Evolutionary conservation across 108 stramenopile genomes (phyloP).

Genomic region (Stephanodiscus minutulus): DNA sequence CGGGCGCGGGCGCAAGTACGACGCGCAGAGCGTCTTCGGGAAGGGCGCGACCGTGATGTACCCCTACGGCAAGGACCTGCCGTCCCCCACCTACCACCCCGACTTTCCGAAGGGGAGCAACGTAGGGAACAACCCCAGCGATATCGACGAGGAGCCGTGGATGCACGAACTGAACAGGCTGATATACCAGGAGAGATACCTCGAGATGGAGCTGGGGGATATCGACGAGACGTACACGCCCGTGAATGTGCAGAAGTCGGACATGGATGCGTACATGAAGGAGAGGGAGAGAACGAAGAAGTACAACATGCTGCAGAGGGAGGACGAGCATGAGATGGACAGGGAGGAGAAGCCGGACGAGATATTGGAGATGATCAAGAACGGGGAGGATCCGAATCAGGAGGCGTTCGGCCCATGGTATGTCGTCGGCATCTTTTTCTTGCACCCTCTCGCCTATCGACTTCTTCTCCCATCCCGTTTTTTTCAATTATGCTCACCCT

Average conservation of each 20-base stretch:
- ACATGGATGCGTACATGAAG: slow-evolving; percentile 43
- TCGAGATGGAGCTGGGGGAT: slow-evolving; percentile 42
- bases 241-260: slow-evolving; percentile 38
- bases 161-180: slow-evolving; percentile 39
- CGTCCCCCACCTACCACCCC: slow-evolving; percentile 39
- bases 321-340: slow-evolving; percentile 41
- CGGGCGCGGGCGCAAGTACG: slow-evolving; percentile 44
- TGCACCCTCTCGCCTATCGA: not conserved
- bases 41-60: slow-evolving; percentile 25
- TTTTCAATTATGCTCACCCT: not conserved
- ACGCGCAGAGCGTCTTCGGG: slow-evolving; percentile 56
- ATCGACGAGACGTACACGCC: slow-evolving; percentile 32
- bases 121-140: slow-evolving; percentile 38
- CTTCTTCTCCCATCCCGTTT: not conserved
- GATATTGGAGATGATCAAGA: slow-evolving; percentile 53
- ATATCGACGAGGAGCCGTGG: slow-evolving; percentile 45
- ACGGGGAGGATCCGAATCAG: slow-evolving; percentile 52
- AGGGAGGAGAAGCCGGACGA: slow-evolving; percentile 51
- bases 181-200: slow-evolving; percentile 45
- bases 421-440: not conserved
- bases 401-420: slow-evolving; percentile 53
- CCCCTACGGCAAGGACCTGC: slow-evolving; percentile 34
- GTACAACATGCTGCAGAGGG: slow-evolving; percentile 32
- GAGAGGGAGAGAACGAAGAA: slow-evolving; percentile 39
- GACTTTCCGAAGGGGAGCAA: slow-evolving; percentile 34